Evolutionary conservation across 495 filamentous ascomycete genomes (phyloP).

Genomic region (Glonium stellatum): DNA sequence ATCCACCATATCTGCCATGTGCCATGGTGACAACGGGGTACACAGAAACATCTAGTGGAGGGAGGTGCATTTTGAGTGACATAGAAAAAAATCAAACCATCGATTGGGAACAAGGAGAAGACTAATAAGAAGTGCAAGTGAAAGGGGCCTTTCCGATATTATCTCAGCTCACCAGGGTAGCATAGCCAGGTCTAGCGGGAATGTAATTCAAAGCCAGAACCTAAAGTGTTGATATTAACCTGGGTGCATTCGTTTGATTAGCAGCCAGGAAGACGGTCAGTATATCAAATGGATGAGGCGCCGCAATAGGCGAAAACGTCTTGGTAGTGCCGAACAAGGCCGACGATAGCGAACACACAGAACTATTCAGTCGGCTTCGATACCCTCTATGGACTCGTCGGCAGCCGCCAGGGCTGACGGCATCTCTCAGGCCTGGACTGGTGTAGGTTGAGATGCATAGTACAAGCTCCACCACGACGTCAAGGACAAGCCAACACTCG

Average conservation of each 20-base stretch:
- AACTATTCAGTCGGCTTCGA: not conserved
- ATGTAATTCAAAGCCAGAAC: not conserved
- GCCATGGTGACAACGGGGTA: conserved; percentile 29
- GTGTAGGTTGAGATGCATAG: not conserved
- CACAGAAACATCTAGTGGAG: conserved; percentile 27
- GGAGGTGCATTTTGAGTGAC: conserved; percentile 24
- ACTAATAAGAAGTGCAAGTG: not conserved
- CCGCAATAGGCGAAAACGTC: not conserved
- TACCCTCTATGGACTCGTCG: not conserved
- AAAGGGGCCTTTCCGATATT: not conserved
- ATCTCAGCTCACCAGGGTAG: not conserved
- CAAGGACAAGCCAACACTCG: not conserved
- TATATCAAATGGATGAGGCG: not conserved
- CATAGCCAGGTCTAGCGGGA: not conserved
- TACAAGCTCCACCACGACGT: not conserved
- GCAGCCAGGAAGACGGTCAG: not conserved
- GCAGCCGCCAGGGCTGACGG: conserved; percentile 4
- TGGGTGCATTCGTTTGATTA: not conserved
- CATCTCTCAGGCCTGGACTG: not conserved
- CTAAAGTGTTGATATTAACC: not conserved
- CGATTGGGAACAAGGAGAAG: not conserved
- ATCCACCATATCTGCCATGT: conserved; percentile 21
- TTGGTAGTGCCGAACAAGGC: not conserved
- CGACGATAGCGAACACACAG: not conserved
- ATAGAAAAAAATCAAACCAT: not conserved